Conservation (phyloP, 148 eudicot genomes). For the Amaranthus palmeri region DNA sequence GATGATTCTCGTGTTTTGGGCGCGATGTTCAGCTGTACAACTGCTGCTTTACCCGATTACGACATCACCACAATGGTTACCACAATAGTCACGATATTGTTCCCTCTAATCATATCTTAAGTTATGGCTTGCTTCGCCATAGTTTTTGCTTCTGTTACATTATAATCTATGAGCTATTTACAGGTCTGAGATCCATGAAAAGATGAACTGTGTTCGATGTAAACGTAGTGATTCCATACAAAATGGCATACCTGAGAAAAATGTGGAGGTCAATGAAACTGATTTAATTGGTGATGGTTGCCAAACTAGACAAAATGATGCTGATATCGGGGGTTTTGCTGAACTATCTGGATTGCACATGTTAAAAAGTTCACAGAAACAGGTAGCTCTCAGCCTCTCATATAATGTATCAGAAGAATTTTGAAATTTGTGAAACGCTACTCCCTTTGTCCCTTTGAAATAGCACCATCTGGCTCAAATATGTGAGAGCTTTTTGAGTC, state of each 20-base stretch:
- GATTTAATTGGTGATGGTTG: conserved; percentile 21
- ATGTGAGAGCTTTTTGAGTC: too few species aligned
- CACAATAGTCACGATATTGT: neutral
- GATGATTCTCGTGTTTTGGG: too few species aligned
- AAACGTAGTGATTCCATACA: conserved; percentile 25
- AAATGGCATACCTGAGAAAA: conserved; percentile 22
- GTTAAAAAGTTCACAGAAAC: conserved; percentile 67
- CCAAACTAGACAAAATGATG: conserved; percentile 39
- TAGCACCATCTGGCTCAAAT: too few species aligned
- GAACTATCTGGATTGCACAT: conserved; percentile 65
- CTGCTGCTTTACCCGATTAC: too few species aligned
- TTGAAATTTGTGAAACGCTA: neutral
- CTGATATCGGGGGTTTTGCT: conserved; percentile 93
- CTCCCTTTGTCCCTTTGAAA: too few species aligned
- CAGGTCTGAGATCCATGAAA: conserved; percentile 96
- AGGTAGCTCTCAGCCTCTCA: conserved; percentile 36
- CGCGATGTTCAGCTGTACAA: too few species aligned
- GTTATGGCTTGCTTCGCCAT: conserved; percentile 7
- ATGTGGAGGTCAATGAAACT: conserved; percentile 25
- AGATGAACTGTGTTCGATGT: conserved; percentile 85
- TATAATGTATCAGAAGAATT: neutral
- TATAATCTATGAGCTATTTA: conserved; percentile 3
- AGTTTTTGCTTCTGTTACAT: neutral
- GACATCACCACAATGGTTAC: too few species aligned
- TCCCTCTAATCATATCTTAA: neutral